Evolutionary conservation across 2,329 filamentous ascomycete genomes (phyloP).

Genomic region (Stagonosporopsis rhizophila): DNA sequence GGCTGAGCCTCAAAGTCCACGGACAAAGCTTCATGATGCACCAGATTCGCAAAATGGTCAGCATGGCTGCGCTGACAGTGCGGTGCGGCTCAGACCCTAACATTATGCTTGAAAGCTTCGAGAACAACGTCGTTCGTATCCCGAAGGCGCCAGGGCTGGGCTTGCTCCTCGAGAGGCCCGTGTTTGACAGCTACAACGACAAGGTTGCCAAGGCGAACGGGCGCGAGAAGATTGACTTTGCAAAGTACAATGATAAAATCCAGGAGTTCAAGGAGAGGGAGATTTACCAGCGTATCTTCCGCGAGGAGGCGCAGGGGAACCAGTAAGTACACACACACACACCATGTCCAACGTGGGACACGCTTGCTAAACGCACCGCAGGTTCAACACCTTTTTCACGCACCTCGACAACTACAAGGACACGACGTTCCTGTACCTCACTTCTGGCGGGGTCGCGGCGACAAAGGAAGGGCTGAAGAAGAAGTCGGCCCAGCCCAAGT

Average conservation of each 20-base stretch:
- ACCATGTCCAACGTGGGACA: too few species aligned
- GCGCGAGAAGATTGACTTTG: conserved; percentile 77
- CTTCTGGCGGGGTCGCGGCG: conserved; percentile 56
- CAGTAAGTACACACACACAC: too few species aligned
- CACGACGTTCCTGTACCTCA: conserved; percentile 58
- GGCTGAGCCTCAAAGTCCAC: conserved; percentile 94
- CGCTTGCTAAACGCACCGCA: conserved; percentile 29
- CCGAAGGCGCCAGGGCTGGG: conserved; percentile 93
- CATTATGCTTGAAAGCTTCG: conserved; percentile 78
- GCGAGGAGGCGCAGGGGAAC: conserved; percentile 85
- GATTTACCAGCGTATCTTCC: conserved; percentile 92
- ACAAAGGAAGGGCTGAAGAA: conserved; percentile 45
- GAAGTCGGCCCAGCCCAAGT: conserved; percentile 37
- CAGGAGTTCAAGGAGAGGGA: conserved; percentile 88
- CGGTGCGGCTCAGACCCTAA: conserved; percentile 79
- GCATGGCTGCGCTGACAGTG: conserved; percentile 84
- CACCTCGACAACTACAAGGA: conserved; percentile 60
- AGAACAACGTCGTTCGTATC: conserved; percentile 76
- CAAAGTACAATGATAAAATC: conserved; percentile 77
- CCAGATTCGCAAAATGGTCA: conserved; percentile 99
- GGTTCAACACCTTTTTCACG: conserved; percentile 58
- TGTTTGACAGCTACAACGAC: conserved; percentile 89
- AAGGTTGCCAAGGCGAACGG: conserved; percentile 69
- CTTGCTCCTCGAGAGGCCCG: conserved; percentile 84
- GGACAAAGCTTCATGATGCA: conserved; percentile 99